phyloP scores from a whole-genome alignment of 495 filamentous ascomycete species.

The Aspergillus cristatus region DNA sequence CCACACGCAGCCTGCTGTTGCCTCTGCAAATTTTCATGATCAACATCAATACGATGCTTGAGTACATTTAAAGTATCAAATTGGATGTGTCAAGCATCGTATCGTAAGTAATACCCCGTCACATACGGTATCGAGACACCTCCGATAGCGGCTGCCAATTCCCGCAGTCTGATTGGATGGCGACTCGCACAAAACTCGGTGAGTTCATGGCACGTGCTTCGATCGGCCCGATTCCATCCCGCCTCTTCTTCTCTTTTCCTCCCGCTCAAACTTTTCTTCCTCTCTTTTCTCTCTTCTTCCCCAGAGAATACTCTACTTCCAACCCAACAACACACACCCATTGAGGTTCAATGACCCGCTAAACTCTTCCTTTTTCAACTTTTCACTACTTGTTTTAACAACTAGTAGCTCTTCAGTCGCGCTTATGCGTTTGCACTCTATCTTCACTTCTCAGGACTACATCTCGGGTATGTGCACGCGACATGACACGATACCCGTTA shows the following conservation, averaged over 20 bases:
- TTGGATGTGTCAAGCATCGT: too few relatives aligned
- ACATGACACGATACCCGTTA: too few relatives aligned
- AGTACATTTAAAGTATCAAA: too few relatives aligned
- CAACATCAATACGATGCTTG: too few relatives aligned
- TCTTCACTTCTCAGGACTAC: conserved; percentile 98
- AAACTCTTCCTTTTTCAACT: conserved; percentile 10
- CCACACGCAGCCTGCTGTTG: too few relatives aligned
- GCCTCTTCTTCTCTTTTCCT: conserved; percentile 14
- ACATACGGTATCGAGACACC: background rate
- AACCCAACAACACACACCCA: background rate
- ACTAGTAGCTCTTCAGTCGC: conserved; percentile 44
- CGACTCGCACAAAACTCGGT: conserved; percentile 15
- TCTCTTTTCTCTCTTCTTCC: conserved; percentile 1
- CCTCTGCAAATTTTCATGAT: too few relatives aligned
- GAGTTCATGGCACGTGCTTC: conserved; percentile 21
- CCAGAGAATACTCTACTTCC: conserved; percentile 1
- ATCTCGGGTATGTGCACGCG: conserved; percentile 81
- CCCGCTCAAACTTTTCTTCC: conserved; percentile 5
- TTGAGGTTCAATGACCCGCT: conserved; percentile 20
- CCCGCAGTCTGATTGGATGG: conserved; percentile 26
- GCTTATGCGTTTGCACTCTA: conserved; percentile 91
- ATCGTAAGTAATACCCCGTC: background rate
- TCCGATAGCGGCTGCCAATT: conserved; percentile 13
- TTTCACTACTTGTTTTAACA: conserved; percentile 16
- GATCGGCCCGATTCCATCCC: conserved; percentile 18